Percentiles rank a stretch among this genome's conserved stretches.
phyloP scores from a whole-genome alignment of 2,329 filamentous ascomycete species.

The Bipolaris gigantea region DNA sequence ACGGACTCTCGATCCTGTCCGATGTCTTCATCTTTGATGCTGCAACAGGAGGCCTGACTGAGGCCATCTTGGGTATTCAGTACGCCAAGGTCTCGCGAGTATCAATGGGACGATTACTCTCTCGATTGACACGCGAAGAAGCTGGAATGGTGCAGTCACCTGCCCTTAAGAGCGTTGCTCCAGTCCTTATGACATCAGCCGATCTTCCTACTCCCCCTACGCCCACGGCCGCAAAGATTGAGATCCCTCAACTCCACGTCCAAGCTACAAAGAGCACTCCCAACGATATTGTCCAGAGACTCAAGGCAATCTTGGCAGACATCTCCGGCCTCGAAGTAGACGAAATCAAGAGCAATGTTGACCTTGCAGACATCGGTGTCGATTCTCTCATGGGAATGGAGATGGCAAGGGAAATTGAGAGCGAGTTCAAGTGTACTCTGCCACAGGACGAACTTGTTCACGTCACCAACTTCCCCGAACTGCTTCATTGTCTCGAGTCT shows the following conservation, averaged over 20 bases:
- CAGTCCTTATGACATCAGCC: background rate
- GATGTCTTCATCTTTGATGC: conserved; percentile 44
- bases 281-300: background rate
- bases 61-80: conserved; percentile 39
- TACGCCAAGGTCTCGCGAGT: conserved; percentile 30
- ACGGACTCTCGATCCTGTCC: conserved; percentile 24
- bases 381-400: conserved; percentile 46
- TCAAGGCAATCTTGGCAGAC: conserved; percentile 7
- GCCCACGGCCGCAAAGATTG: background rate
- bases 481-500: conserved; percentile 2
- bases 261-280: background rate
- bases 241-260: no score
- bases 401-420: conserved; percentile 34
- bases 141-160: background rate
- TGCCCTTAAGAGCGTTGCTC: background rate
- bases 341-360: conserved; percentile 21
- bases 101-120: conserved; percentile 14
- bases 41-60: conserved; percentile 23
- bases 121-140: background rate
- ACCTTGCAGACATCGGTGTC: conserved; percentile 42
- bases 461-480: conserved; percentile 6
- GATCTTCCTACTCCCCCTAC: background rate
- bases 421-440: conserved; percentile 12
- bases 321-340: conserved; percentile 20
- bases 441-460: conserved; percentile 5